Percentiles rank a stretch among this genome's conserved stretches.
phyloP scores from a whole-genome alignment of 2,329 filamentous ascomycete genomes.

The Ceratocystis harringtonii region DNA sequence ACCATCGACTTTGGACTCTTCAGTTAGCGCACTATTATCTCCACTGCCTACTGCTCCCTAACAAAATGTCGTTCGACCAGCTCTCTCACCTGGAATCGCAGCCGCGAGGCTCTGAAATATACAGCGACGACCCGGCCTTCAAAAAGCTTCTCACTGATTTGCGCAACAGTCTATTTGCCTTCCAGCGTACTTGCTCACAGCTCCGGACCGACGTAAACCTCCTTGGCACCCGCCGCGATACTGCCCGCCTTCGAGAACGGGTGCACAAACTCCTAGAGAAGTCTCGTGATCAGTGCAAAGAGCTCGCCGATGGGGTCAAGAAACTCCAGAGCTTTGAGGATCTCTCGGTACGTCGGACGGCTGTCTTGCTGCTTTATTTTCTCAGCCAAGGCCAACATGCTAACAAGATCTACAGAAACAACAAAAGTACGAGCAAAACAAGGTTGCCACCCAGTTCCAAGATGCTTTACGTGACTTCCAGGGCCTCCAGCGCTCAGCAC shows the following conservation, averaged over 20 bases:
- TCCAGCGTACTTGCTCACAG: slow-evolving; percentile 76
- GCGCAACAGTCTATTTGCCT: slow-evolving; percentile 74
- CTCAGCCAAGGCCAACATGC: not conserved
- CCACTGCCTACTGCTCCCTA: not conserved
- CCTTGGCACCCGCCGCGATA: slow-evolving; percentile 81
- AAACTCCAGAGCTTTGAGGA: slow-evolving; percentile 78
- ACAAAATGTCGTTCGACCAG: slow-evolving; percentile 76
- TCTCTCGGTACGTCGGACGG: slow-evolving; percentile 43
- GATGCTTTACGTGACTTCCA: slow-evolving; percentile 83
- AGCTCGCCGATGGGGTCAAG: slow-evolving; percentile 87
- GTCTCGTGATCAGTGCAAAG: slow-evolving; percentile 72
- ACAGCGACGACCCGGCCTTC: slow-evolving; percentile 88
- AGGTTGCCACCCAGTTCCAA: slow-evolving; percentile 86
- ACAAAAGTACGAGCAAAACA: slow-evolving; percentile 93
- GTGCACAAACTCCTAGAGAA: slow-evolving; percentile 80
- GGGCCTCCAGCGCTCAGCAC: slow-evolving; percentile 68
- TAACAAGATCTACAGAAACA: slow-evolving; percentile 46
- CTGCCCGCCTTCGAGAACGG: slow-evolving; percentile 74
- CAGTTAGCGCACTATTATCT: not conserved
- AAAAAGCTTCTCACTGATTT: slow-evolving; percentile 65
- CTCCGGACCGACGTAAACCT: slow-evolving; percentile 72
- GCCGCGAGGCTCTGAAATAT: slow-evolving; percentile 48
- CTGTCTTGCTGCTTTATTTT: not conserved
- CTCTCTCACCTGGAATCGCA: slow-evolving; percentile 69
- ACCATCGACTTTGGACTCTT: not conserved